phyloP scores from a whole-genome alignment of 805 yeast species.

The Saccharomyces eubayanus region DNA sequence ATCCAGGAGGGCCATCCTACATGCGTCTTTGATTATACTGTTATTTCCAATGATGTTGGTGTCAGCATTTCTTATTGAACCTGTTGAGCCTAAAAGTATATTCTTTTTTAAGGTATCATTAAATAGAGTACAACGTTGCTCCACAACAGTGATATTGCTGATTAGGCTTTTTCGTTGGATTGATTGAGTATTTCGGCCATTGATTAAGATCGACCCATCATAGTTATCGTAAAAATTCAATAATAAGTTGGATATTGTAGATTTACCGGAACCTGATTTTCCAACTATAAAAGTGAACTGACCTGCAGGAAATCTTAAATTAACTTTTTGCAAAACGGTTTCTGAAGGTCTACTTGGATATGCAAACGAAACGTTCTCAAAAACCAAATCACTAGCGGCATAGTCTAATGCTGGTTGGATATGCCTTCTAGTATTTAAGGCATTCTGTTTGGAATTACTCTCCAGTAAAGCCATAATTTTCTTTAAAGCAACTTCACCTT shows the following conservation, averaged over 20 bases:
- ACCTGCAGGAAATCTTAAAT: constrained; percentile 39
- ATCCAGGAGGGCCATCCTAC: constrained; percentile 44
- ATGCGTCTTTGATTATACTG: constrained; percentile 35
- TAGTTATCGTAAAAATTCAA: constrained; percentile 46
- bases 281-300: constrained; percentile 65
- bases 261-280: constrained; percentile 87
- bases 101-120: constrained; percentile 56
- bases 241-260: constrained; percentile 62
- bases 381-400: constrained; percentile 31
- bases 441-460: background rate
- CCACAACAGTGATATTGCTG: constrained; percentile 61
- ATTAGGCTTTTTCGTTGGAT: constrained; percentile 47
- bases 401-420: background rate
- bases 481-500: constrained; percentile 60
- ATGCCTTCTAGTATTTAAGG: background rate
- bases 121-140: constrained; percentile 62
- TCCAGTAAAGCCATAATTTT: constrained; percentile 40
- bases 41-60: constrained; percentile 18
- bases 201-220: constrained; percentile 52
- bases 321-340: constrained; percentile 41
- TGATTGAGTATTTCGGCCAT: constrained; percentile 39
- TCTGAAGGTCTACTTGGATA: constrained; percentile 51
- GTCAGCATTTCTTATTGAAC: constrained; percentile 12
- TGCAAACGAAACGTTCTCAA: constrained; percentile 49
- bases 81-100: constrained; percentile 42